phyloP scores from a whole-genome alignment of 495 filamentous ascomycete genomes.

The Delitschia confertaspora region DNA sequence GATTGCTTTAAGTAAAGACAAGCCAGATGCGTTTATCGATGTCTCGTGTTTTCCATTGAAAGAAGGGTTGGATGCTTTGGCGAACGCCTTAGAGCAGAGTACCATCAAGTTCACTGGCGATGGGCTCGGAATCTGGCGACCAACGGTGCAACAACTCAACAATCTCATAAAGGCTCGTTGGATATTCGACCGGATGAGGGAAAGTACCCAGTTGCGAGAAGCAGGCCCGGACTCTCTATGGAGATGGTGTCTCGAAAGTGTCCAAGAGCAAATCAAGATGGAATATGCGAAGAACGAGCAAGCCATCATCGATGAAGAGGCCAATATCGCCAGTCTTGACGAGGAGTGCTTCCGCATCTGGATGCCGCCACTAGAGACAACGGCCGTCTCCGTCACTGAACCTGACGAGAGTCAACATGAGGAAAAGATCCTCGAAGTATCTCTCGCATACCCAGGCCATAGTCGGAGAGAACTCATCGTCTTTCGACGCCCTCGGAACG shows the following conservation, averaged over 20 bases:
- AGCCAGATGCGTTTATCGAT: not conserved
- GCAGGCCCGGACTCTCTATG: not conserved
- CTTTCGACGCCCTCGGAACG: not conserved
- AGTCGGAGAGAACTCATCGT: not conserved
- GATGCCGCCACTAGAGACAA: conserved; percentile 1
- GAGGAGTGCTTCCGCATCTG: not conserved
- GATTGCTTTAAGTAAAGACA: not conserved
- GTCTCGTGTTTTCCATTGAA: not conserved
- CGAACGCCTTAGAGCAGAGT: not conserved
- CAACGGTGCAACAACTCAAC: not conserved
- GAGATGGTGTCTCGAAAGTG: conserved; percentile 1
- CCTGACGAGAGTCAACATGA: not conserved
- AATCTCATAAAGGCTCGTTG: conserved; percentile 1
- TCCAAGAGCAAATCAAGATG: not conserved
- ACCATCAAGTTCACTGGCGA: not conserved
- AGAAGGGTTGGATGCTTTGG: not conserved
- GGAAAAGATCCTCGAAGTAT: not conserved
- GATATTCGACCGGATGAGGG: not conserved
- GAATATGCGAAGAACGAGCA: conserved; percentile 1
- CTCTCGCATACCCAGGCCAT: not conserved
- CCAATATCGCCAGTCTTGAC: conserved; percentile 1
- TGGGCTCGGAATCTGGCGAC: not conserved
- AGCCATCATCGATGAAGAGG: not conserved
- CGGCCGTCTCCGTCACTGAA: not conserved
- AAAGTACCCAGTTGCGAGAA: not conserved